Evolutionary conservation across 257 asterid genomes (phyloP), one percentile per base, ranked within the genome.

Genomic region (Cordia subcordata): DNA sequence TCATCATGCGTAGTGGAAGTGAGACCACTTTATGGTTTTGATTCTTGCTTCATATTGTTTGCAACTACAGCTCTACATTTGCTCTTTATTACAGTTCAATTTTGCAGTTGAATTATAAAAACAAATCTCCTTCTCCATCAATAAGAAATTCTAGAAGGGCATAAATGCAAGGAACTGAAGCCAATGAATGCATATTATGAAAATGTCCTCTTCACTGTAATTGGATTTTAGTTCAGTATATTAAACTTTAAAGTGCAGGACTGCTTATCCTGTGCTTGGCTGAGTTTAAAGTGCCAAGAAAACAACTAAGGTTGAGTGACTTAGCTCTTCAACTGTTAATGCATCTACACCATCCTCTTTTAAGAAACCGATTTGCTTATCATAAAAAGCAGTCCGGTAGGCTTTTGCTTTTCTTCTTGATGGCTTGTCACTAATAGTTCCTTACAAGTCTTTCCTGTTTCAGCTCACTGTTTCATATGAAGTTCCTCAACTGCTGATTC

Each of bases 401-500:
- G 52, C 11, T 49, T 19, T 32, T 8, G 13, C 13, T 22, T 9
- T 13, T 12, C 4, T 42, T 39, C 17, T 33, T 32, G 8, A 12
- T 21, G 19, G 19, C 35, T 53, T 12, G 32, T 22, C 37, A 40
- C 55, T 23, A 50, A 55, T 44, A 11, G 61, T 40, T 59, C 27
- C 68, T 65, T 40, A 64, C 50, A 13, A 22, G 55, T 21, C 64
- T 71, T 60, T 50, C 42, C 46, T 66, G n/a, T 77, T 61, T 79
- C 94, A 88, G 99, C 88, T 92, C 17, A 88, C 95, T 1, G 87
- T 86, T 67, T 92, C 99, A n/a, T 88, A 86, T 64, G 99, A 92
- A 86, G 90, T 88, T 56, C 96, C 95, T 61, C 90, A 73, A 73
- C 74, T 88, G 67, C 80, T 92, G 79, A 63, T 54, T 68, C 99